Evolutionary conservation across 495 filamentous ascomycete species (phyloP), one percentile per base, ranked within the genome.

Genomic region (Bathelium albidoporum): DNA sequence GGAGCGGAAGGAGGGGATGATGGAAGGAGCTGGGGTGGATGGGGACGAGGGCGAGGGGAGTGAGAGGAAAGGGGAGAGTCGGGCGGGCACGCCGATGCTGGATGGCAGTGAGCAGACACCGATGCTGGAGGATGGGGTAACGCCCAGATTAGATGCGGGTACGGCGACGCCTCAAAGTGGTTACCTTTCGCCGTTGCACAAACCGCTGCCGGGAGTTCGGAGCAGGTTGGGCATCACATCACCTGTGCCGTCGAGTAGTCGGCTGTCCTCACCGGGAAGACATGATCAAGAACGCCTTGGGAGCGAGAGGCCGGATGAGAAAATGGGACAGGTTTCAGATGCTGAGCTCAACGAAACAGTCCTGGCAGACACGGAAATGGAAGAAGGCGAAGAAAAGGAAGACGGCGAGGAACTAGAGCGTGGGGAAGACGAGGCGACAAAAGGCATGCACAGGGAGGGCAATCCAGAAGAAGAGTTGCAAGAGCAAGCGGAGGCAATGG

Each of bases 1-100:
- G 16, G 85, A 87, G 71, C 73, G 83, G 49, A 78, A 82, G 62
- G 83, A 96, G 72, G 93, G 93, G 32, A 95, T 94, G 84, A 82
- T 84, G 36, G 61, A 62, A 31, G 69, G 70, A 59, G 71, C 72
- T 62, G 83, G 83, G 59, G 81, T 77, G 45, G 86, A 84, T 45
- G 78, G 79, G 36, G 73, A 76, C 1, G 82, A 80, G 79, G 73
- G 72, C 79, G 70, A 77, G 77, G 70, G 65, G 67, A 63, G 64
- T n/a, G n/a, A n/a, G 59, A 72, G 66, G 44, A 67, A 76, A 69
- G 44, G 79, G 76, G 81, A n/a, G 66, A 81, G 66, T 77, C 77
- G 58, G 63, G 81, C 79, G 16, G 84, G 83, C 32, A 93, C 90
- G 29, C 90, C 89, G 9, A 79, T 81, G 49, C 82, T 83, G 2